These are phyloP conservation scores for Zalaria obscura DNA, from an alignment of 2,329 filamentous ascomycete genomes.

Conservation along the genomic window DNA sequence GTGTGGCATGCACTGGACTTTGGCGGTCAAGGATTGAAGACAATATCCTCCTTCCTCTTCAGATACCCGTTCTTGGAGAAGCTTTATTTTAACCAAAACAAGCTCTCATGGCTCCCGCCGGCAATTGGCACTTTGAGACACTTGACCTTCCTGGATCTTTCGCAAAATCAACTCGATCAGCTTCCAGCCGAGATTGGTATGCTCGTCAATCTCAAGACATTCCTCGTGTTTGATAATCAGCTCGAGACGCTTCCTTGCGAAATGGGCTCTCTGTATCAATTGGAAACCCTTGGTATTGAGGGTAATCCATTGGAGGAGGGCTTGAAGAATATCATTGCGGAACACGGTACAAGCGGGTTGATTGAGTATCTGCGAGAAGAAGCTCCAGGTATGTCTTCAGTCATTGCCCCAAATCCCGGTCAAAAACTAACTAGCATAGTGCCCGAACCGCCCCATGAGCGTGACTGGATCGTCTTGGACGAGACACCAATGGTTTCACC, in stretches of 20 bases:
- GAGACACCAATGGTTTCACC: conserved; percentile 32
- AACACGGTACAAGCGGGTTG: conserved; percentile 73
- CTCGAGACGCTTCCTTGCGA: conserved; percentile 72
- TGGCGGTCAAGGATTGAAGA: conserved; percentile 85
- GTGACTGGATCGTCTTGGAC: conserved; percentile 64
- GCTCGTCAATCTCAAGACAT: conserved; percentile 79
- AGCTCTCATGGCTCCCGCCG: conserved; percentile 64
- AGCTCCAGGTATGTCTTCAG: conserved; percentile 54
- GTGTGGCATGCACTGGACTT: conserved; percentile 91
- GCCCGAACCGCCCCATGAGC: conserved; percentile 59
- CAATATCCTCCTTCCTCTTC: conserved; percentile 68
- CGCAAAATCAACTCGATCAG: conserved; percentile 69
- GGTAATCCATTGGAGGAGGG: conserved; percentile 73
- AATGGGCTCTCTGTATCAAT: conserved; percentile 72
- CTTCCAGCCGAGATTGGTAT: conserved; percentile 89
- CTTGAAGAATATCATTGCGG: conserved; percentile 68
- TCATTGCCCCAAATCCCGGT: not conserved
- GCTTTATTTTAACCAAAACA: conserved; percentile 88
- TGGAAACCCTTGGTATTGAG: conserved; percentile 83
- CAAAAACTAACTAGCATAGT: conserved; percentile 35
- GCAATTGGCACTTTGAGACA: conserved; percentile 71
- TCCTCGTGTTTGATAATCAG: conserved; percentile 82
- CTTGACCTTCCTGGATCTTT: conserved; percentile 72
- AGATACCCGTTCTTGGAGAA: conserved; percentile 80
- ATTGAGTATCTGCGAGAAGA: conserved; percentile 73